Base-by-base conservation (phyloP, 2,329 filamentous ascomycete species). In the Blumeria hordei region DNA sequence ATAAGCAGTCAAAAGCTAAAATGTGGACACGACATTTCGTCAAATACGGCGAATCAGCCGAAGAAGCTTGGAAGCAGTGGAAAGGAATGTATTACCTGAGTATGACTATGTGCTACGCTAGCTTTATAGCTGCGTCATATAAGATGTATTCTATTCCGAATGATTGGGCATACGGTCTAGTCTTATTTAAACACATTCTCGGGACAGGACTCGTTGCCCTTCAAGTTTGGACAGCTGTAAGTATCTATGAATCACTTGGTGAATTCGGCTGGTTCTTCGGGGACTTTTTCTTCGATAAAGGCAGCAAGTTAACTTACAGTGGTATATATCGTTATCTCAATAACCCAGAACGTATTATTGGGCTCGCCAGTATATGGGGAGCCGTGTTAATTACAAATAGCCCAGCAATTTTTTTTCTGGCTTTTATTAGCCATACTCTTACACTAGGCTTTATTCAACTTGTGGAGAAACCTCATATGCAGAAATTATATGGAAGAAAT, bases 231-330 rank as follows among this genome's bases (percentile, higher is more conserved):
- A 94, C 88, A 0, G 83, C 87, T 1, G 73, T 85, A 60, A 95
- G 88, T 67, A 88, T 96, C 61, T 94, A 96, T 67, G 88, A 95
- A 53, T 93, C 87, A 1, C 78, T 98, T 0, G 92, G 92, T 56
- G 92, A 98, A 65, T 98, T 96, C 64, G 92, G 92, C 62, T 98
- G 90, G 90, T 96, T 96, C 72, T 96, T 88, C 64, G 92, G 92
- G 16, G 92, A 98, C 66, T 98, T 96, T 72, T 96, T 98, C 74
- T 95, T 92, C 65, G 87, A 95, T 58, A 83, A 86, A 49, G 78
- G 81, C 10, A 82, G 83, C 11, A 94, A 92, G 69, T 74, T 96
- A 58, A 96, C 86, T 0, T 98, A 98, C 69, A 88, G 84, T 61
- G 93, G 90, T 58, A 98, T 98, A 63, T 98, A 98, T 68, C 87